Evolutionary conservation across 805 yeast genomes (phyloP).

Genomic region (Pichia gijzeniarum): DNA sequence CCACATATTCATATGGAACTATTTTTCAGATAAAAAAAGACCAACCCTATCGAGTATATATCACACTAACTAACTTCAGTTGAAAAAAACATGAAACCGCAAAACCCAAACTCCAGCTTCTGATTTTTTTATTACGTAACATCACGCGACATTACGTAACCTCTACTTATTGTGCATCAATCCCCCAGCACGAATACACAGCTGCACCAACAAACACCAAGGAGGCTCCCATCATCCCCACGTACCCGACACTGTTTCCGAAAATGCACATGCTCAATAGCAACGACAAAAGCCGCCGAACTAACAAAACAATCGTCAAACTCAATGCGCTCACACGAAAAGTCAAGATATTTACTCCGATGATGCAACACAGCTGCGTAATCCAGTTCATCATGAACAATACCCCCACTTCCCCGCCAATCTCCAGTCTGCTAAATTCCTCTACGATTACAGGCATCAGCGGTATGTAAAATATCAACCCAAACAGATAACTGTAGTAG

Average conservation of each 20-base stretch:
- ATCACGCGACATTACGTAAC: too few species aligned
- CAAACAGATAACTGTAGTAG: conserved; percentile 53
- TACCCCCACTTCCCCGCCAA: conserved; percentile 6
- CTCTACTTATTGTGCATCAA: too few species aligned
- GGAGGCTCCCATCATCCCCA: conserved; percentile 36
- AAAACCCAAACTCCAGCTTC: too few species aligned
- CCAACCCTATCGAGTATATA: too few species aligned
- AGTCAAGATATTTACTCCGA: conserved; percentile 61
- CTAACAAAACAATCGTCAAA: conserved; percentile 50
- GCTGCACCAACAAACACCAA: conserved; percentile 53
- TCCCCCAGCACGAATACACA: conserved; percentile 29
- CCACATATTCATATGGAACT: too few species aligned
- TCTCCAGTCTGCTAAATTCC: conserved; percentile 12
- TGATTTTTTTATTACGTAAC: too few species aligned
- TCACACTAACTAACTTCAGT: too few species aligned
- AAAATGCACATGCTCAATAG: conserved; percentile 49
- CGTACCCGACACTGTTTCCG: conserved; percentile 35
- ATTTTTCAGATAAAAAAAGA: too few species aligned
- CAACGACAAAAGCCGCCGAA: conserved; percentile 58
- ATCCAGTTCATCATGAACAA: conserved; percentile 38
- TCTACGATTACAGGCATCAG: conserved; percentile 23
- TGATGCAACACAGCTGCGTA: conserved; percentile 57
- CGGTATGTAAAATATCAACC: conserved; percentile 46
- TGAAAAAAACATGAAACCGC: too few species aligned
- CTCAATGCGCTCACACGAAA: conserved; percentile 56